phyloP scores from a whole-genome alignment of 495 filamentous ascomycete genomes.

The Pyrenopolyporus hunteri region DNA sequence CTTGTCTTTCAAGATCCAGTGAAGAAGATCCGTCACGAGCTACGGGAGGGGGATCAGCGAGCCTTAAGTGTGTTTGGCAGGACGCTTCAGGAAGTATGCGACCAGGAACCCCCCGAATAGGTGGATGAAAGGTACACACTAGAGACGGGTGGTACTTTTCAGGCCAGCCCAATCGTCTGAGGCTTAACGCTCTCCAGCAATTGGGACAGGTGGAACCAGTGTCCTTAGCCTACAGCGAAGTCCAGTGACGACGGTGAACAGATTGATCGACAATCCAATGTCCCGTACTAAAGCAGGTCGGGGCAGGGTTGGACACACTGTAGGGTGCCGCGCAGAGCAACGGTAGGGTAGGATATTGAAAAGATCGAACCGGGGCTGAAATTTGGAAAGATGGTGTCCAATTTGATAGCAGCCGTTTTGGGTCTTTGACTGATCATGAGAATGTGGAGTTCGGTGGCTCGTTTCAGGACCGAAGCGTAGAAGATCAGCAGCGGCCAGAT shows the following conservation, averaged over 20 bases:
- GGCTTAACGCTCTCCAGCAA: slow-evolving; percentile 52
- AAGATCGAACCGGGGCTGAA: slow-evolving; percentile 46
- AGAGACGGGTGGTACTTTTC: slow-evolving; percentile 49
- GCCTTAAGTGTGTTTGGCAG: slow-evolving; percentile 70
- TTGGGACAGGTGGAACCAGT: slow-evolving; percentile 51
- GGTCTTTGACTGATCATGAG: slow-evolving; percentile 46
- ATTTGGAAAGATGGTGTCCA: slow-evolving; percentile 44
- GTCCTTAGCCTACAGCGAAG: slow-evolving; percentile 43
- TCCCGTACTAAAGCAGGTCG: slow-evolving; percentile 46
- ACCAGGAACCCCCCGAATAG: slow-evolving; percentile 44
- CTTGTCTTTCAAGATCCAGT: slow-evolving; percentile 44
- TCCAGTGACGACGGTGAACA: slow-evolving; percentile 53
- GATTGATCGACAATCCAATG: slow-evolving; percentile 54
- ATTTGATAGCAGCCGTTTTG: slow-evolving; percentile 47
- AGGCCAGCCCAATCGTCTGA: slow-evolving; percentile 47
- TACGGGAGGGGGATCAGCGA: slow-evolving; percentile 73
- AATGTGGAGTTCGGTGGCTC: slow-evolving; percentile 48
- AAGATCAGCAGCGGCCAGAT: slow-evolving; percentile 48
- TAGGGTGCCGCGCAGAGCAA: slow-evolving; percentile 38
- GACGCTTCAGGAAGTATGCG: slow-evolving; percentile 44
- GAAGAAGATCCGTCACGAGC: slow-evolving; percentile 53
- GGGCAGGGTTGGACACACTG: slow-evolving; percentile 39
- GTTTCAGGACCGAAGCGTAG: slow-evolving; percentile 48
- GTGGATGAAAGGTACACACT: slow-evolving; percentile 39
- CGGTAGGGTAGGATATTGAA: slow-evolving; percentile 45